Percentiles rank a stretch among this genome's conserved stretches.
Conservation (phyloP, 805 yeast genomes). For the Kodamaea hsintzibuensis region DNA sequence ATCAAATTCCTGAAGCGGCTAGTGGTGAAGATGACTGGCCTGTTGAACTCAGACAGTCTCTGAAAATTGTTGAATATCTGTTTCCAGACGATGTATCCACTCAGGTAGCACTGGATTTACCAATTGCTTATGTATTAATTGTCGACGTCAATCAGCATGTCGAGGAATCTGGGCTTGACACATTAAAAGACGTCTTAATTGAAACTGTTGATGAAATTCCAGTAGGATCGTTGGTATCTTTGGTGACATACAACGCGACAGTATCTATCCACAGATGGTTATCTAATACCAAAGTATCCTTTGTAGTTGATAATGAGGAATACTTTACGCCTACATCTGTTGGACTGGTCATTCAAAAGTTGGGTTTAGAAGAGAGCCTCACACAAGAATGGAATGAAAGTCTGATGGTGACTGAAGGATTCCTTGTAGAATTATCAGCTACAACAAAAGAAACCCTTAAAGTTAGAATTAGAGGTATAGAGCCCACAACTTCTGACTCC, state of each 20-base stretch:
- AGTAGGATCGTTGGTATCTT: constrained; percentile 18
- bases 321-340: constrained; percentile 7
- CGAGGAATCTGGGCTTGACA: constrained; percentile 15
- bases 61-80: constrained; percentile 31
- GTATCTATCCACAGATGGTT: constrained; percentile 25
- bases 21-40: constrained; percentile 25
- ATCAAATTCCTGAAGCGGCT: constrained; percentile 15
- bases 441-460: constrained; percentile 11
- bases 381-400: constrained; percentile 13
- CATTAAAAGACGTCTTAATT: constrained; percentile 15
- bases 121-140: constrained; percentile 22
- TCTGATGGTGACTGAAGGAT: constrained; percentile 10
- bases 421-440: constrained; percentile 12
- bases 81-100: constrained; percentile 29
- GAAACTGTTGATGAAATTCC: constrained; percentile 18
- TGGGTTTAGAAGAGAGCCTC: constrained; percentile 3
- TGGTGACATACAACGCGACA: constrained; percentile 31
- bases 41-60: constrained; percentile 24
- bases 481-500: constrained; percentile 25
- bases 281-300: neutral
- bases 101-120: constrained; percentile 6
- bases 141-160: constrained; percentile 33
- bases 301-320: neutral
- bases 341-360: constrained; percentile 1
- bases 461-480: constrained; percentile 14